Conservation (phyloP, 805 yeast genomes). For the Clavispora fructus region DNA sequence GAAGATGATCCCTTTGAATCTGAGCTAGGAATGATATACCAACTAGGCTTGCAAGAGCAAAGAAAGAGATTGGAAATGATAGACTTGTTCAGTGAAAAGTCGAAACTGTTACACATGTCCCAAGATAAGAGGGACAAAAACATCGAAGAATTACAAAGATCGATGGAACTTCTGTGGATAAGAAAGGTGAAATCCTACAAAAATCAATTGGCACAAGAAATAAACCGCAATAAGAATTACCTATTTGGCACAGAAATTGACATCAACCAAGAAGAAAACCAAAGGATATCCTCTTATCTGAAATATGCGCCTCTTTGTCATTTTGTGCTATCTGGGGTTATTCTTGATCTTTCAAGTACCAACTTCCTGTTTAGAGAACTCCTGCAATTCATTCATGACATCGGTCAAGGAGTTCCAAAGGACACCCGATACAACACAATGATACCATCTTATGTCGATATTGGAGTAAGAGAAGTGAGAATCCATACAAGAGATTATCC, state of each 20-base stretch:
- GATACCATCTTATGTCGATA: conserved; percentile 57
- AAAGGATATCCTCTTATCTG: conserved; percentile 25
- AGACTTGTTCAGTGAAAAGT: conserved; percentile 18
- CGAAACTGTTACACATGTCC: background rate
- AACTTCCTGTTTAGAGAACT: conserved; percentile 32
- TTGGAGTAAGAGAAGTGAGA: conserved; percentile 56
- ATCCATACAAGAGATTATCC: conserved; percentile 83
- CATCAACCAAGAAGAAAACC: conserved; percentile 15
- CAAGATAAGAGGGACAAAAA: conserved; percentile 3
- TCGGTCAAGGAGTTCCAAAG: conserved; percentile 80
- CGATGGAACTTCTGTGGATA: conserved; percentile 51
- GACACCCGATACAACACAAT: conserved; percentile 64
- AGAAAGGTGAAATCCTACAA: conserved; percentile 49
- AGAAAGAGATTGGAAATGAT: conserved; percentile 30
- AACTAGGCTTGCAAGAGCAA: conserved; percentile 37
- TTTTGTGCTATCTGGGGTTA: conserved; percentile 24
- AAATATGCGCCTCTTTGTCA: conserved; percentile 32
- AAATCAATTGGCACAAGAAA: conserved; percentile 8
- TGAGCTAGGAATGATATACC: conserved; percentile 37
- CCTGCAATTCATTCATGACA: conserved; percentile 56
- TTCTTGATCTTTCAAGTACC: conserved; percentile 21
- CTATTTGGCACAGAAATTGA: conserved; percentile 32
- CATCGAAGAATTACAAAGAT: conserved; percentile 4
- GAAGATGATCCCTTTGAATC: conserved; percentile 43
- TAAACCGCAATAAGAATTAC: conserved; percentile 17